Evolutionary conservation across 2,329 filamentous ascomycete genomes (phyloP).

Genomic region (Zopfia rhizophila): DNA sequence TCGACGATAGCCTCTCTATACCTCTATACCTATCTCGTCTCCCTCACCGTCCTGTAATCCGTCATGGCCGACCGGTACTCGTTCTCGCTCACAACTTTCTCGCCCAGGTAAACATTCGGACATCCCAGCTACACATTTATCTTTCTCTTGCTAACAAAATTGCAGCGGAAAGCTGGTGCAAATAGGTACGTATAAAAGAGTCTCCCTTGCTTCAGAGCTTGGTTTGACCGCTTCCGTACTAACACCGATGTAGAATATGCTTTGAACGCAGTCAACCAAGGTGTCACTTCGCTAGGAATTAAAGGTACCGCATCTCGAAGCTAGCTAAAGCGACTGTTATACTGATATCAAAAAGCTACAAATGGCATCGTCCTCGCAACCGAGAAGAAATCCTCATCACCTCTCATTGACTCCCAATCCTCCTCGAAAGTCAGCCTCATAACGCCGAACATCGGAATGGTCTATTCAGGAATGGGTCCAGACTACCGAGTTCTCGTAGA

Average conservation of each 20-base stretch:
- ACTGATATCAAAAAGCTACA: conserved; percentile 71
- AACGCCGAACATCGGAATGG: conserved; percentile 99
- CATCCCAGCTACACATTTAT: conserved; percentile 17
- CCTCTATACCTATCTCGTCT: neutral
- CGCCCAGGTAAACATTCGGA: conserved; percentile 80
- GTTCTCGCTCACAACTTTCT: conserved; percentile 99
- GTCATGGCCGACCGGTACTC: conserved; percentile 98
- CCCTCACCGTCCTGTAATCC: conserved; percentile 17
- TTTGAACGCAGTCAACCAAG: conserved; percentile 98
- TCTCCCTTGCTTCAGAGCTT: neutral
- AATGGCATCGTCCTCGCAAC: conserved; percentile 99
- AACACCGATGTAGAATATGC: conserved; percentile 81
- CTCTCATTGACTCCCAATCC: conserved; percentile 93
- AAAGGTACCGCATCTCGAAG: conserved; percentile 74
- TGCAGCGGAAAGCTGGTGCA: conserved; percentile 96
- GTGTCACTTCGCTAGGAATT: conserved; percentile 97
- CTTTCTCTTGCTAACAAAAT: conserved; percentile 57
- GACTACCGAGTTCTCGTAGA: conserved; percentile 98
- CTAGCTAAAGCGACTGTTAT: conserved; percentile 5
- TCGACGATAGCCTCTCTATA: conserved; percentile 7
- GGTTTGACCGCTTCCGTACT: conserved; percentile 25
- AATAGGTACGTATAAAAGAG: conserved; percentile 73
- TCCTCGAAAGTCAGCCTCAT: conserved; percentile 97
- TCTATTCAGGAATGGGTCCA: conserved; percentile 98
- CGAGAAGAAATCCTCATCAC: conserved; percentile 99